Evolutionary conservation across 371 early-diverging fungal genomes (phyloP), one percentile per base, ranked within the genome.

Genomic region (Furculomyces boomerangus): DNA sequence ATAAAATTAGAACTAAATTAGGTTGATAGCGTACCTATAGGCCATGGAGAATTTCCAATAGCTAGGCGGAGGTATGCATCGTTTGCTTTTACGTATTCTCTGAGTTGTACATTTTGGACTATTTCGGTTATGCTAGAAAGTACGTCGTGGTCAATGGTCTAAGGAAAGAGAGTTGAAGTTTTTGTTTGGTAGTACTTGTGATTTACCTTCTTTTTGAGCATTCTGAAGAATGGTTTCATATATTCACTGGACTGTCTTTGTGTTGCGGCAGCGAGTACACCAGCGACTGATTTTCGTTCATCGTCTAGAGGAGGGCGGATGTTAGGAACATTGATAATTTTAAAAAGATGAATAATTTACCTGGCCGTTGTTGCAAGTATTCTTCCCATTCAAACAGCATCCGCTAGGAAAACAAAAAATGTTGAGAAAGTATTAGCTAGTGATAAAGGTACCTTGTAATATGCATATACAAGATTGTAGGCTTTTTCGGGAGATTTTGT

Each of bases 41-140:
- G 98, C 98, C 98, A 98, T 1, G 96, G 90, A 13, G 95, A 88
- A 67, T 98, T 98, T 43, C 98, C 96, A 58, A 98, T 92, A 0
- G 89, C 84, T 40, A 98, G 75, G 51, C 84, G 83, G 55, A 98
- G 71, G 61, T 98, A 98, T 2, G 86, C 75, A 60, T 93, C 93
- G 59, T 90, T 91, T 13, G 98, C 98, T 57, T 85, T 79, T 64
- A 88, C 71, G 44, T 96, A 94, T 61, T 91, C 88, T 47, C 90
- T 73, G 37, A 80, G 72, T 56, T 88, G 85, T 80, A 90, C 81
- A 50, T 74, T 62, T 26, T 78, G 71, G 31, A 81, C 79, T 62
- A 97, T 97, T 69, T 94, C 93, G 18, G 88, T 79, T 32, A 97
- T 76, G 20, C 87, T 76, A 20, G 79, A 83, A 43, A 94, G 48